Base-by-base conservation (phyloP, 2,329 filamentous ascomycete species). In the Colletotrichum lindemuthianum region DNA sequence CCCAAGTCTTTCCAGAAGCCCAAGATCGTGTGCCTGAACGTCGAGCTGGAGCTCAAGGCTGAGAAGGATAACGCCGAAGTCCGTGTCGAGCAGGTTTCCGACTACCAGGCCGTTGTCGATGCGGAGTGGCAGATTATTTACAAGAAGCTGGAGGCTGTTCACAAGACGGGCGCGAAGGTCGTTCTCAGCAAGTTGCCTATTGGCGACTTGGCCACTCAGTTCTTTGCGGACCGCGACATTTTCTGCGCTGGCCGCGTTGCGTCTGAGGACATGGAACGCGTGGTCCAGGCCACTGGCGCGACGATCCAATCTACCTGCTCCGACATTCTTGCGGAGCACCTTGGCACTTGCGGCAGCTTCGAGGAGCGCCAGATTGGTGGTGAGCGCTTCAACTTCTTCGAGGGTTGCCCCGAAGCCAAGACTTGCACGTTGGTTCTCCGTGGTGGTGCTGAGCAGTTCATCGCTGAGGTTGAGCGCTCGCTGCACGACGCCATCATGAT, bases 401-500 rank as follows among this genome's bases (percentile, higher is more conserved):
- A 97, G 78, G 92, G 95, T 73, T 99, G 96, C 83, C 92, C 95
- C 36, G 90, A 90, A 74, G 95, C 96, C 69, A 97, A 97, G 86
- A 98, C 96, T 1, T 99, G 96, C 85, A 99, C 96, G 9, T 84
- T 99, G 16, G 89, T 99, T 44, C 90, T 99, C 68, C 92, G 96
- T 75, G 96, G 96, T 74, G 96, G 96, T 69, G 96, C 96, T 40
- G 96, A 99, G 83, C 96, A 99, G 78, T 99, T 99, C 82, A 99
- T 99, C 72, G 96, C 96, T 63, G 96, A 99, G 79, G 96, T 97
- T 2, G 96, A 99, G 84, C 92, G 96, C 69, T 97, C 93, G 75
- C 87, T 99, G 70, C 96, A 99, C 84, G 96, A 99, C 74, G 96
- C 96, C 72, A 98, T 99, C 80, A 99, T 99, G 96, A 97, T 99